Percentiles rank a stretch among this genome's conserved stretches.
Conservation (phyloP, 257 asterid genomes). For the Plantago elongata region DNA sequence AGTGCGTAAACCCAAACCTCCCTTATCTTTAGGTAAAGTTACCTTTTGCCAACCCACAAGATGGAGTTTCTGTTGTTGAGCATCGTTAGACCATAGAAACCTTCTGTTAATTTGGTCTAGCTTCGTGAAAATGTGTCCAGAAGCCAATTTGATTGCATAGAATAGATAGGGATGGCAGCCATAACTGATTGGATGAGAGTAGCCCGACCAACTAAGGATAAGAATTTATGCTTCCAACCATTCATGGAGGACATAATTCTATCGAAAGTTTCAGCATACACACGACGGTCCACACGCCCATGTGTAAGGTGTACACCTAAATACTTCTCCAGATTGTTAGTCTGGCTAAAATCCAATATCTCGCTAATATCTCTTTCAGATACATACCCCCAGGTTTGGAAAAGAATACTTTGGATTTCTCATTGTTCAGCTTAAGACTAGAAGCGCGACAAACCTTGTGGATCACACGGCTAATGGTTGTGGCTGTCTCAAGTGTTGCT, state of each 20-base stretch:
- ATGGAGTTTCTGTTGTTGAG: neutral
- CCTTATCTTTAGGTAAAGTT: neutral
- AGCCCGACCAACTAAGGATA: neutral
- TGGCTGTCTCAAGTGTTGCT: neutral
- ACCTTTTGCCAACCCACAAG: neutral
- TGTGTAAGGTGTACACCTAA: neutral
- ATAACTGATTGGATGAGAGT: neutral
- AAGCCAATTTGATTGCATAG: neutral
- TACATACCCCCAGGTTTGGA: neutral
- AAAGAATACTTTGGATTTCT: neutral
- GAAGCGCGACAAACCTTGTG: neutral
- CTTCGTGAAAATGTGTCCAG: neutral
- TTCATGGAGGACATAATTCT: neutral
- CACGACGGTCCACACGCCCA: too few relatives aligned
- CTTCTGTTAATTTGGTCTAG: neutral
- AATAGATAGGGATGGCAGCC: neutral
- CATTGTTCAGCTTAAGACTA: neutral
- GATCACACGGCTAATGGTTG: neutral
- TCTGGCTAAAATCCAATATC: neutral
- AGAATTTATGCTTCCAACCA: neutral
- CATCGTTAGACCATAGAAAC: too few relatives aligned
- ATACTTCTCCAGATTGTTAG: neutral
- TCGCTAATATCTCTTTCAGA: neutral
- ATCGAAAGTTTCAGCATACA: too few relatives aligned
- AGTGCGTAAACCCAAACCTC: neutral